A percentile compares a stretch with the other conserved stretches of the same genome.
Conservation (phyloP, 1,284 basidiomycete genomes). For the Apiotrichum siamense region DNA sequence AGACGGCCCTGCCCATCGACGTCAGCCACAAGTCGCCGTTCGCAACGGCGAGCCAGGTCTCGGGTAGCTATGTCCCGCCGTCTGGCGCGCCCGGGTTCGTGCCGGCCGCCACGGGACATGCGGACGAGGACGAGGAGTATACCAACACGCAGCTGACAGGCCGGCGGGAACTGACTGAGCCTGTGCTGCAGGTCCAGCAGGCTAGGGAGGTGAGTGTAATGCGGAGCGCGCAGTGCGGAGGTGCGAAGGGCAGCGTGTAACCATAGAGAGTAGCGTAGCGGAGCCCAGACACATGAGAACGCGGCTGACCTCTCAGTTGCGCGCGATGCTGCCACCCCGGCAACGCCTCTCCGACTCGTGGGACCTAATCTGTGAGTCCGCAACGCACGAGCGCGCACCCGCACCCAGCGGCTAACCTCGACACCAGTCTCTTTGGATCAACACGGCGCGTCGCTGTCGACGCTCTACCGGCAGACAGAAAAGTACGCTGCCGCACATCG, state of each 20-base stretch:
- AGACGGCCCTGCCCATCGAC: slow-evolving; percentile 34
- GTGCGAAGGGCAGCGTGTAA: not conserved
- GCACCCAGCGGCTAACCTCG: not conserved
- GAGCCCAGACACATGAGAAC: not conserved
- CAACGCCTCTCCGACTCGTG: slow-evolving; percentile 71
- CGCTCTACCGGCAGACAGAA: slow-evolving; percentile 67
- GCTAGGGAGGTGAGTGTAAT: slow-evolving; percentile 11
- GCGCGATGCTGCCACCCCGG: slow-evolving; percentile 68
- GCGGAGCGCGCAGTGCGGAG: too few species aligned
- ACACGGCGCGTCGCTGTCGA: slow-evolving; percentile 86
- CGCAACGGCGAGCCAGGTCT: slow-evolving; percentile 24
- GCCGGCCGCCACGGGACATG: slow-evolving; percentile 11
- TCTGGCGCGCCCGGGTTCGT: slow-evolving; percentile 72
- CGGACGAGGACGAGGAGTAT: slow-evolving; percentile 37
- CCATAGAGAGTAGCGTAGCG: too few species aligned
- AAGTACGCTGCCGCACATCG: slow-evolving; percentile 31
- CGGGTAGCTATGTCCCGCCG: slow-evolving; percentile 55
- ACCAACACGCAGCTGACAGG: slow-evolving; percentile 49
- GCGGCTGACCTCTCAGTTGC: slow-evolving; percentile 52
- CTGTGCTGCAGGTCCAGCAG: slow-evolving; percentile 50
- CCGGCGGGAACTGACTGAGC: slow-evolving; percentile 54
- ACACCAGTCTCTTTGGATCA: slow-evolving; percentile 70
- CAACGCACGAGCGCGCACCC: not conserved
- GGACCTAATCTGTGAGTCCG: slow-evolving; percentile 65
- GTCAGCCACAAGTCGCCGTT: slow-evolving; percentile 44